Conservation (phyloP, 108 stramenopile species). For the Skeletonema potamos region DNA sequence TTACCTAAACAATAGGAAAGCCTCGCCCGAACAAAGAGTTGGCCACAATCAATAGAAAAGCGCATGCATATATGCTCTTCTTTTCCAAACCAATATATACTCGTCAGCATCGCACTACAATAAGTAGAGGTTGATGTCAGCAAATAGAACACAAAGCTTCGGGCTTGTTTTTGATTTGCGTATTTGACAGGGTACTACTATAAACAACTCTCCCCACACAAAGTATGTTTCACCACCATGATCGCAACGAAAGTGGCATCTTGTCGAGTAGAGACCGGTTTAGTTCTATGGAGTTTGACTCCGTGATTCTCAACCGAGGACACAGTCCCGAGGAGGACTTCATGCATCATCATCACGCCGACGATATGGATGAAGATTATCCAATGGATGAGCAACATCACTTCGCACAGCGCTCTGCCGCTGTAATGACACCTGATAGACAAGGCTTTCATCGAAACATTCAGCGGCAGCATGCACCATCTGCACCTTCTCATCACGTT, state of each 20-base stretch:
- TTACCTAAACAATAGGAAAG: not conserved
- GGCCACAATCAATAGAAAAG: not conserved
- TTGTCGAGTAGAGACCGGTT: not conserved
- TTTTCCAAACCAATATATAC: not conserved
- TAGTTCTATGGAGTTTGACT: not conserved
- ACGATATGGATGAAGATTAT: not conserved
- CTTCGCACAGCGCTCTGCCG: not conserved
- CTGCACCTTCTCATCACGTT: not conserved
- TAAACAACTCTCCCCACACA: not conserved
- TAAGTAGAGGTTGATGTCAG: not conserved
- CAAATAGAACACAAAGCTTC: not conserved
- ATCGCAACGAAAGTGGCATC: not conserved
- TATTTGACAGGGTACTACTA: not conserved
- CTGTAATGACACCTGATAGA: not conserved
- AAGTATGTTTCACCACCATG: conserved; percentile 1
- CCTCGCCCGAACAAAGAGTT: not conserved
- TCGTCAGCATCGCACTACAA: not conserved
- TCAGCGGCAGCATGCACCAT: not conserved
- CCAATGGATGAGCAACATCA: not conserved
- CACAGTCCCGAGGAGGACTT: not conserved
- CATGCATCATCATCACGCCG: not conserved
- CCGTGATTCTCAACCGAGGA: not conserved
- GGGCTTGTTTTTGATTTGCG: not conserved
- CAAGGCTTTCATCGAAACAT: not conserved
- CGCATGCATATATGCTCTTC: not conserved